phyloP scores from a whole-genome alignment of 2,329 filamentous ascomycete genomes.

The Verticillium zaregamsianum region DNA sequence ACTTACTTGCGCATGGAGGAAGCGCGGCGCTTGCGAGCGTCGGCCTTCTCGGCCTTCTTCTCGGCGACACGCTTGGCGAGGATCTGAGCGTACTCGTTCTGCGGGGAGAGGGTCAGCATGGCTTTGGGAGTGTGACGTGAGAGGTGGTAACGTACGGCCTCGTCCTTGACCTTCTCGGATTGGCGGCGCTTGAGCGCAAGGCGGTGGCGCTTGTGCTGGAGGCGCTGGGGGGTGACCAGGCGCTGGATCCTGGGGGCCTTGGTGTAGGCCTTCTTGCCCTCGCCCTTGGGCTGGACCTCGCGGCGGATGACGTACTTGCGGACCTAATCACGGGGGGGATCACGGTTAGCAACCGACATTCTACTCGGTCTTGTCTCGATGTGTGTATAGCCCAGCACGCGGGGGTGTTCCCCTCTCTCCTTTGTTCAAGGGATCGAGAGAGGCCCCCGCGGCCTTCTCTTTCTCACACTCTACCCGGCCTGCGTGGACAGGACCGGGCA shows the following conservation, averaged over 20 bases:
- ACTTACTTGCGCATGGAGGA: conserved; percentile 90
- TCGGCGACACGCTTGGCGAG: conserved; percentile 96
- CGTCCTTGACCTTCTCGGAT: conserved; percentile 95
- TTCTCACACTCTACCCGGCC: conserved; percentile 58
- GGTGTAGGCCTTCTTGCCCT: conserved; percentile 98
- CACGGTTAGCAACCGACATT: conserved; percentile 26
- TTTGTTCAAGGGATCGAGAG: not conserved
- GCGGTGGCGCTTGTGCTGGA: conserved; percentile 99
- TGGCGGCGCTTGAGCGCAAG: conserved; percentile 97
- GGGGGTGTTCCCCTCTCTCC: not conserved
- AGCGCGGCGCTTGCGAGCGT: conserved; percentile 94
- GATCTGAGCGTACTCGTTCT: conserved; percentile 97
- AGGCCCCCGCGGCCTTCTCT: conserved; percentile 12
- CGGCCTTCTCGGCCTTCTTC: conserved; percentile 89
- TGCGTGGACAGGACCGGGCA: conserved; percentile 54
- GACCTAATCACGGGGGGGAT: conserved; percentile 54
- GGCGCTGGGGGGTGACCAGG: conserved; percentile 97
- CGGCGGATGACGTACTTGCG: conserved; percentile 99
- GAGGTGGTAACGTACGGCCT: conserved; percentile 69
- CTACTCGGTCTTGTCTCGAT: conserved; percentile 4
- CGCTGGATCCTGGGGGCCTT: conserved; percentile 99
- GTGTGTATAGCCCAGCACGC: conserved; percentile 7
- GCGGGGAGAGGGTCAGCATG: conserved; percentile 29
- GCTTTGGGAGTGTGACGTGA: not conserved
- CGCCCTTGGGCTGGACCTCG: conserved; percentile 93